Base-by-base conservation (phyloP, 2,329 filamentous ascomycete genomes). In the Ceratocystis alfenasii region DNA sequence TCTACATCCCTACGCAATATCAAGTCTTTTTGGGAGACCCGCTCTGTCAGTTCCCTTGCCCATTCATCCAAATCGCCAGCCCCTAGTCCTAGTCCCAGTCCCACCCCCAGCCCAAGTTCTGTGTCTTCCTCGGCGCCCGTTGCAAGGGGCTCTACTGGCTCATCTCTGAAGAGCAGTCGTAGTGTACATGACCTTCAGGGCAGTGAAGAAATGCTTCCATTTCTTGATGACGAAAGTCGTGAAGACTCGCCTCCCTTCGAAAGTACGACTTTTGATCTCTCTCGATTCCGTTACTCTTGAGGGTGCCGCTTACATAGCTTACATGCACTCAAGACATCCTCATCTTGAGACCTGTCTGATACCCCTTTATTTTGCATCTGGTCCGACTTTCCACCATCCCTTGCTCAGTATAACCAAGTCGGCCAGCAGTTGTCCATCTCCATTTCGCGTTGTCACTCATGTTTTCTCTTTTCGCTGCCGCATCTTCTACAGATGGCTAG, bases 181-280 rank as follows among this genome's bases (percentile, higher is more conserved):
- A 57, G 25, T 28, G n/a, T 57, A 57, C 53, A 57, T 17, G 28
- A 57, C 53, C 8, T 57, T 1, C 66, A 67, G 48, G 82, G 83
- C 15, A 85, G 82, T 70, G 83, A 85, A 71, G 83, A 85, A 66
- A 76, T 82, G 65, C 78, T 85, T 68, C 73, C 81, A 15, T 78
- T 79, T 30, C 80, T 80, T 71, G 82, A 80, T 68, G 79, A 81
- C 67, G 75, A 76, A 20, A 78, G 79, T 12, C 68, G 69, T 5
- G 72, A 73, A 8, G 77, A 78, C 44, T 69, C 72, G 17, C 22
- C 53, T 6, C 20, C 28, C 17, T 65, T 50, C 17, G 61, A 64
- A 44, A 50, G 22, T 15, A 20, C 50, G 8, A 7, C 50, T 4
- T 36, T 68, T 22, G 62, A 68, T 62, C 20, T 68, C 25, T 66